These are phyloP conservation scores for Naegleria gruberi DNA, from an alignment of 208 protist genomes.

Conservation along the genomic window DNA sequence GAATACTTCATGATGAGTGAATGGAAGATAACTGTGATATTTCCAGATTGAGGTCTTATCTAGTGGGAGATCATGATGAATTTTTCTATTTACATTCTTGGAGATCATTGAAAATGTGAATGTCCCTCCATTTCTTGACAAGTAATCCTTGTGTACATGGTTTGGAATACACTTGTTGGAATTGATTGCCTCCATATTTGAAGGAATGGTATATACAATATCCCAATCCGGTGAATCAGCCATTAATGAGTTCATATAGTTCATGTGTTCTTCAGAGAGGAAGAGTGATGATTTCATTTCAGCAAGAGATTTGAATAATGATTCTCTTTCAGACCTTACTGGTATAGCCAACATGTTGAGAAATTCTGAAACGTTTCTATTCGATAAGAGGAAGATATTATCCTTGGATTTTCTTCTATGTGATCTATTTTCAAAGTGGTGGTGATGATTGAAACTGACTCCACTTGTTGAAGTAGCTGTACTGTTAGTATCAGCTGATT, in stretches of 20 bases:
- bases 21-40: neutral
- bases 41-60: neutral
- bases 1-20: neutral
- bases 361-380: no score
- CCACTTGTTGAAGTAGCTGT: no score
- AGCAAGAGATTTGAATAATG: neutral
- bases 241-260: neutral
- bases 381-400: no score
- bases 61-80: neutral
- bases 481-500: no score
- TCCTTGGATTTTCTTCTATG: no score
- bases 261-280: neutral
- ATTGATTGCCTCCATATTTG: neutral
- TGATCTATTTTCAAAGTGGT: no score
- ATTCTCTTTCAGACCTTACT: neutral
- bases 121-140: neutral
- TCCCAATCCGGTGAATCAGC: neutral
- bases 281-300: neutral
- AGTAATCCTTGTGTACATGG: neutral
- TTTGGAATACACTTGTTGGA: neutral
- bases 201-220: neutral
- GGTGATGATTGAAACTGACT: no score
- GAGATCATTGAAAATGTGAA: neutral
- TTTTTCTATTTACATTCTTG: neutral
- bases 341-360: no score